phyloP scores from a whole-genome alignment of 768 basidiomycete genomes.

The Suillus cothurnatus region DNA sequence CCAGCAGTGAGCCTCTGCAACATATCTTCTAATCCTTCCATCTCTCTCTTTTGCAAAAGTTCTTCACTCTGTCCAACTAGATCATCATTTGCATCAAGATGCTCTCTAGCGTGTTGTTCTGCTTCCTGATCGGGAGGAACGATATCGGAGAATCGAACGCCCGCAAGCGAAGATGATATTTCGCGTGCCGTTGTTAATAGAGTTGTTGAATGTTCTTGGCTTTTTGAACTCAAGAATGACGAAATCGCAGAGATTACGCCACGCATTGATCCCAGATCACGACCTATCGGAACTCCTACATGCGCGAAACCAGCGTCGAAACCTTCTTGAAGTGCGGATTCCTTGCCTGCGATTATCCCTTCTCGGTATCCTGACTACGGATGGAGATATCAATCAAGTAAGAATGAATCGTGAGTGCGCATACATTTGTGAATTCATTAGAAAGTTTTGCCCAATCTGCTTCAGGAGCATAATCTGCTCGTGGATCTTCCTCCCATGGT shows the following conservation, averaged over 20 bases:
- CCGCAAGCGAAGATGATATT: conserved; percentile 56
- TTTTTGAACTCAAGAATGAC: conserved; percentile 48
- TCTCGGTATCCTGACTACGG: conserved; percentile 91
- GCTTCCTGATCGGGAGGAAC: conserved; percentile 78
- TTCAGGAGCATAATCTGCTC: conserved; percentile 36
- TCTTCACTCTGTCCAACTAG: conserved; percentile 42
- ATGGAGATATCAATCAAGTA: not conserved
- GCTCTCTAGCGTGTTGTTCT: conserved; percentile 72
- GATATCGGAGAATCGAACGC: conserved; percentile 70
- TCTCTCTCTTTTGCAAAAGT: conserved; percentile 45
- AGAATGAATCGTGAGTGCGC: conserved; percentile 17
- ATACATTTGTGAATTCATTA: conserved; percentile 70
- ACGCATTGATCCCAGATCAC: conserved; percentile 75
- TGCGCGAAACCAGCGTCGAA: conserved; percentile 85
- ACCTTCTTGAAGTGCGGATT: conserved; percentile 82
- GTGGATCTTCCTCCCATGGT: conserved; percentile 59
- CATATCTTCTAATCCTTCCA: conserved; percentile 62
- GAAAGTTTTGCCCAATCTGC: conserved; percentile 72
- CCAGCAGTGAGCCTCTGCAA: conserved; percentile 45
- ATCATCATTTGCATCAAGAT: conserved; percentile 44
- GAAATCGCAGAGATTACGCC: conserved; percentile 70
- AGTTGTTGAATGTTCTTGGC: conserved; percentile 8
- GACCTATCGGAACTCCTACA: conserved; percentile 73
- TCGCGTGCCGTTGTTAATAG: conserved; percentile 50
- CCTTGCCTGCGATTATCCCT: conserved; percentile 92